These are phyloP conservation scores for Saccharomycopsis fibuligera DNA, from an alignment of 805 yeast species.

Conservation along the genomic window DNA sequence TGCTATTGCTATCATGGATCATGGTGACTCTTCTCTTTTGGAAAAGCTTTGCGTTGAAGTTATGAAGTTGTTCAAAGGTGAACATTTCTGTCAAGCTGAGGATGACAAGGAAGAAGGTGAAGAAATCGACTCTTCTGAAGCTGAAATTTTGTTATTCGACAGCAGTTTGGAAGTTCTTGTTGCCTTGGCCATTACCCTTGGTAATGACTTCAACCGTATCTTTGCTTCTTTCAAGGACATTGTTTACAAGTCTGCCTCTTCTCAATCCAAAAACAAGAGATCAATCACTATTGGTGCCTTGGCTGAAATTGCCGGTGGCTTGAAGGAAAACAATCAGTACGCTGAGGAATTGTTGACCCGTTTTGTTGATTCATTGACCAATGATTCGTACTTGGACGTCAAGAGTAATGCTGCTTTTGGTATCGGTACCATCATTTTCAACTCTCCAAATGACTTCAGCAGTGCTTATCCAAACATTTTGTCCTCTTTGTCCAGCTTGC, in stretches of 20 bases:
- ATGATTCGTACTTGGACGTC: constrained; percentile 77
- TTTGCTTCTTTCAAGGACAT: constrained; percentile 67
- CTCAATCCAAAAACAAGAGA: constrained; percentile 68
- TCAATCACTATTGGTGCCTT: constrained; percentile 81
- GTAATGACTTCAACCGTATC: constrained; percentile 66
- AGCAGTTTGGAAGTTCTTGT: constrained; percentile 82
- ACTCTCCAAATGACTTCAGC: constrained; percentile 48
- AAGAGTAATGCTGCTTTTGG: constrained; percentile 96
- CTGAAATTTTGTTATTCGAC: constrained; percentile 69
- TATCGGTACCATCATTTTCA: constrained; percentile 64
- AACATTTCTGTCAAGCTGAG: constrained; percentile 77
- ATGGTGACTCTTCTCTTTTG: constrained; percentile 49
- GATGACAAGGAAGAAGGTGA: constrained; percentile 51
- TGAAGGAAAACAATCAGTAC: constrained; percentile 61
- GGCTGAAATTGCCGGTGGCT: constrained; percentile 80
- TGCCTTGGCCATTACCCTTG: constrained; percentile 68
- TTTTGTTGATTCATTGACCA: constrained; percentile 61
- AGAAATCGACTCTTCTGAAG: constrained; percentile 50
- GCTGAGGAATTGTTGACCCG: constrained; percentile 63
- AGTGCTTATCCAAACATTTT: constrained; percentile 64
- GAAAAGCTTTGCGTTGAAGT: constrained; percentile 67
- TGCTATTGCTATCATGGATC: constrained; percentile 60
- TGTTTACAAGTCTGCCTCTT: constrained; percentile 48
- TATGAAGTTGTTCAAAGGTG: constrained; percentile 67
- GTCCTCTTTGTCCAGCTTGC: constrained; percentile 58